Base-by-base conservation (phyloP, 768 basidiomycete genomes). In the Phanerochaete carnosa region DNA sequence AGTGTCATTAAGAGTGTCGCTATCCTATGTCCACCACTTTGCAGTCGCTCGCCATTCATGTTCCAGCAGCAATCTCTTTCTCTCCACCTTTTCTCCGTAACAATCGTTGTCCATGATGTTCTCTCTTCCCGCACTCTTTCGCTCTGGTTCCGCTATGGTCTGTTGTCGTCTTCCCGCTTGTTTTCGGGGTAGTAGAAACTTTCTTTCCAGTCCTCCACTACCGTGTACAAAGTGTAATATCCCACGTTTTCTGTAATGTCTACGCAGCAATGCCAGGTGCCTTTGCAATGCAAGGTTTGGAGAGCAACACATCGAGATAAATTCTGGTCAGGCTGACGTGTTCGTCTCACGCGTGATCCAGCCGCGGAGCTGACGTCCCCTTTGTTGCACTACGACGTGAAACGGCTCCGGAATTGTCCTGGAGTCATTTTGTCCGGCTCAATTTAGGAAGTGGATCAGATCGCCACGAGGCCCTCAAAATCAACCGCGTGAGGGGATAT, bases 1-100 rank as follows among this genome's bases (percentile, higher is more conserved):
- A 54, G 19, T 19, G 35, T 55, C 37, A 55, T 55, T 55, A 55
- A 43, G 54, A 55, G 12, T 55, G 43, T 55, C 39, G 54, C 54
- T 55, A 55, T 55, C 43, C 54, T 33, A 43, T 55, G 54, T 55
- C 23, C 22, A 55, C 22, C 23, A 29, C 26, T 55, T 55, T 28
- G 54, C 54, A 55, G 30, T 28, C 37, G n/a, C 8, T 55, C 19
- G 33, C 26, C 35, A n/a, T 55, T 26, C 28, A 39, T 55, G 37
- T 6, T 43, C 15, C 33, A 9, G 6, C 22, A 55, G 35, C 52
- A 35, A 25, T 39, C n/a, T 25, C 54, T 43, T 52, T 52, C 23
- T 37, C 16, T 19, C 19, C 33, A 35, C 15, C 33, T 15, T 19
- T 43, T 19, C 4, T 43, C 39, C 4, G 4, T 19, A n/a, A n/a